Evolutionary conservation across 2,329 filamentous ascomycete genomes (phyloP), one percentile per base, ranked within the genome.

Genomic region (Tympanopsis confertula): DNA sequence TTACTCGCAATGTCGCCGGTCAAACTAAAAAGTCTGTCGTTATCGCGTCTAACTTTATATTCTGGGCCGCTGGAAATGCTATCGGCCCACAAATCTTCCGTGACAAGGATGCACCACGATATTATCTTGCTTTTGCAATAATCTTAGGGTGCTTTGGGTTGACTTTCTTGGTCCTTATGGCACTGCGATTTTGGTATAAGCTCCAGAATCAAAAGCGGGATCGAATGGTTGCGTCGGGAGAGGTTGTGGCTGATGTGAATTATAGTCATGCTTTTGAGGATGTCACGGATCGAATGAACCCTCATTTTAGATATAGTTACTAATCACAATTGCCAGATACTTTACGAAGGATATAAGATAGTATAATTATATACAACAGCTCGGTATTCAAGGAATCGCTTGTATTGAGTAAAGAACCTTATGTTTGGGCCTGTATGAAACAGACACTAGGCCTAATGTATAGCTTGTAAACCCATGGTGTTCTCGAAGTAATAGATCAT

Each of bases 21-120:
- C 69, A 74, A 39, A 76, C 71, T 2, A 78, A 78, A 53, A 75
- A 74, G 45, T 62, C 64, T 1, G 62, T 69, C 14, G 66, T 68
- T 13, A 63, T 75, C 3, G 69, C 71, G 3, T 63, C 68, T 42
- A 75, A 71, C 44, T 75, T 76, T 47, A 57, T 75, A 37, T 62
- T 64, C 3, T 75, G 70, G 70, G 67, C 67, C 24, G 61, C 63
- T 0, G 72, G 71, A 2, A 77, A 78, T 44, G 64, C 69, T 3
- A 66, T 43, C 55, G 63, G 65, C 2, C 68, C 69, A 10, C 68
- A 71, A 46, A 63, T 70, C 2, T 72, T 71, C 54, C 56, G 66
- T 5, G 52, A 58, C 20, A 56, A 54, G 42, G 67, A 77, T 47
- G 56, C 58, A 1, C 71, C 72, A 0, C 57, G 68, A 3, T 78